Conservation (phyloP, 2,329 filamentous ascomycete genomes). For the Phaeosphaeria sp. region DNA sequence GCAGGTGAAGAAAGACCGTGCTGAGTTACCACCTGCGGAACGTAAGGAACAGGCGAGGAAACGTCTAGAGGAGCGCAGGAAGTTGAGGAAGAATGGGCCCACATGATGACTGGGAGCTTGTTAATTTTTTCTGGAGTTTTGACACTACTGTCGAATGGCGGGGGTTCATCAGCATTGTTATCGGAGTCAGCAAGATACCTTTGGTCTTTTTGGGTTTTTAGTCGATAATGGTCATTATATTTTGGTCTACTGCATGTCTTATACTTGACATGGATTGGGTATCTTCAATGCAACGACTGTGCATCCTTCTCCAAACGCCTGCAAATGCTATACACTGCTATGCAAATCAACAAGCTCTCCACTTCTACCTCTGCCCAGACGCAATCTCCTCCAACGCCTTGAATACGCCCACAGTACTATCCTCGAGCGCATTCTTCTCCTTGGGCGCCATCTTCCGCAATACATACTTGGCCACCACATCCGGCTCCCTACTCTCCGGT, state of each 20-base stretch:
- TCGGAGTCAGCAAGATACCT: constrained; percentile 32
- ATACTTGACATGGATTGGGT: constrained; percentile 10
- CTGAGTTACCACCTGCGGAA: constrained; percentile 25
- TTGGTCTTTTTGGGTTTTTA: constrained; percentile 7
- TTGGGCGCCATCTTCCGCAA: constrained; percentile 66
- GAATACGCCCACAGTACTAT: constrained; percentile 56
- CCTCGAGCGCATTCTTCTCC: constrained; percentile 54
- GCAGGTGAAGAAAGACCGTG: constrained; percentile 25
- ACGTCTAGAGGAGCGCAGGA: constrained; percentile 35
- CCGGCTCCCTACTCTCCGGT: constrained; percentile 70
- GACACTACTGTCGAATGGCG: not conserved
- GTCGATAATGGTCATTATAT: constrained; percentile 9
- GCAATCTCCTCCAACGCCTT: constrained; percentile 60
- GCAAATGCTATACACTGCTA: constrained; percentile 6
- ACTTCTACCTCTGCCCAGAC: constrained; percentile 34
- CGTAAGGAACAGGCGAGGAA: constrained; percentile 36
- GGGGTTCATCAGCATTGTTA: constrained; percentile 9
- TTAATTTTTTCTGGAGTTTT: not conserved
- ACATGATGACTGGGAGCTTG: constrained; percentile 3
- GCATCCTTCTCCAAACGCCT: constrained; percentile 2
- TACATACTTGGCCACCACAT: constrained; percentile 78
- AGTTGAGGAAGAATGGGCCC: constrained; percentile 27
- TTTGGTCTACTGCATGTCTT: constrained; percentile 4
- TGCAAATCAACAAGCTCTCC: constrained; percentile 4
- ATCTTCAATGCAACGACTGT: constrained; percentile 6